Evolutionary conservation across 1,284 basidiomycete genomes (phyloP).

Genomic region (Heimioporus retisporus): DNA sequence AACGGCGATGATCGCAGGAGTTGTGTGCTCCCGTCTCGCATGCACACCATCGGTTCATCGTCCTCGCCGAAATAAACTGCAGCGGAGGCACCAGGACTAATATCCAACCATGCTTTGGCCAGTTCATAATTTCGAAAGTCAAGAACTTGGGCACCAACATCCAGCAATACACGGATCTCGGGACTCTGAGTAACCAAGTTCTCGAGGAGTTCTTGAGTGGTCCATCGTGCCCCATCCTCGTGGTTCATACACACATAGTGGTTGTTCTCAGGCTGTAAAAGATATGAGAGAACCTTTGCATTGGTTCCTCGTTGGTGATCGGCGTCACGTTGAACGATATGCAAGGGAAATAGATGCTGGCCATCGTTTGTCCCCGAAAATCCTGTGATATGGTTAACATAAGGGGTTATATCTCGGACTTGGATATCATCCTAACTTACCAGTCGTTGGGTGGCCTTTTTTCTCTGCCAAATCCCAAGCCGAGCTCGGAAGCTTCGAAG

Average conservation of each 20-base stretch:
- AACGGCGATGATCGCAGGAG: slow-evolving; percentile 55
- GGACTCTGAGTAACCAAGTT: slow-evolving; percentile 45
- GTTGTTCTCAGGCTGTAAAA: no score
- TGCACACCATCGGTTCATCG: slow-evolving; percentile 54
- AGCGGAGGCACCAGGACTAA: slow-evolving; percentile 44
- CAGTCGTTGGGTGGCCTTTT: not conserved
- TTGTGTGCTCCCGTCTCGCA: slow-evolving; percentile 49
- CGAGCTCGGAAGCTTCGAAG: slow-evolving; percentile 54
- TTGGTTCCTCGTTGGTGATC: no score
- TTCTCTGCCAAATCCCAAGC: slow-evolving; percentile 60
- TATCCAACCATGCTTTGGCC: slow-evolving; percentile 51
- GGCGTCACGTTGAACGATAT: no score
- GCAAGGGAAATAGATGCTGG: no score
- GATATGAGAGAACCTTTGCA: no score
- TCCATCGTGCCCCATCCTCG: slow-evolving; percentile 37
- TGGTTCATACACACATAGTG: no score
- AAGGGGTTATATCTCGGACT: no score
- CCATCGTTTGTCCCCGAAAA: no score
- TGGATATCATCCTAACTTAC: no score
- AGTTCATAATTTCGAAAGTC: no score
- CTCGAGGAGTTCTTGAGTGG: slow-evolving; percentile 45
- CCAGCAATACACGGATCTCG: slow-evolving; percentile 47
- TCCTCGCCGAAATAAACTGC: slow-evolving; percentile 58
- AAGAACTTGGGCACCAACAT: no score
- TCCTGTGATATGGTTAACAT: no score